Percentiles rank a stretch among this genome's conserved stretches.
These are phyloP conservation scores for Erysimum cheiranthoides DNA, from an alignment of 345 rosid genomes.

Conservation along the genomic window DNA sequence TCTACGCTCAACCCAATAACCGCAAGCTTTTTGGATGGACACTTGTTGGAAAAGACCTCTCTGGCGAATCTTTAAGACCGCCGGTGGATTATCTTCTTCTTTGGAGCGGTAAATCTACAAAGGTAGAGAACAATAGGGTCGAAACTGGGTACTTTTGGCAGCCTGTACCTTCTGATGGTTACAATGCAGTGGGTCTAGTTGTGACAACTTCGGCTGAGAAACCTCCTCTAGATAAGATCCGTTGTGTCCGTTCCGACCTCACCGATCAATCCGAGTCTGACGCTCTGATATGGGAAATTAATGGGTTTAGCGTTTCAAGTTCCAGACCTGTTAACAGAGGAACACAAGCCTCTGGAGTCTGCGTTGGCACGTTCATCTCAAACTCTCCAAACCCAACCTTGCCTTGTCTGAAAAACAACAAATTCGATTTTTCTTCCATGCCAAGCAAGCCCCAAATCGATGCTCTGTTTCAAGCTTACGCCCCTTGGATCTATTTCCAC, in stretches of 20 bases:
- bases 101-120: slow-evolving; percentile 74
- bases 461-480: slow-evolving; percentile 59
- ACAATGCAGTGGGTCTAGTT: slow-evolving; percentile 61
- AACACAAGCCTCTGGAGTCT: slow-evolving; percentile 54
- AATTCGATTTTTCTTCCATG: slow-evolving; percentile 56
- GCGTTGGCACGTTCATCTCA: slow-evolving; percentile 66
- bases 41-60: slow-evolving; percentile 61
- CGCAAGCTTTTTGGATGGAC: slow-evolving; percentile 60
- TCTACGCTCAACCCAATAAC: slow-evolving; percentile 72
- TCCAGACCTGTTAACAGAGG: slow-evolving; percentile 58
- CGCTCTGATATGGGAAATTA: slow-evolving; percentile 64
- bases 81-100: slow-evolving; percentile 83
- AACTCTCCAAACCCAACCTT: slow-evolving; percentile 36
- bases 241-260: slow-evolving; percentile 71
- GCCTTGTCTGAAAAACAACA: slow-evolving; percentile 66
- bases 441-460: slow-evolving; percentile 63
- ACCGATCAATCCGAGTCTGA: slow-evolving; percentile 60
- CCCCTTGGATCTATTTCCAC: slow-evolving; percentile 74
- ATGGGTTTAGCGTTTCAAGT: slow-evolving; percentile 53
- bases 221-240: slow-evolving; percentile 66
- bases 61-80: slow-evolving; percentile 40
- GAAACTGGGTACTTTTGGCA: slow-evolving; percentile 69
- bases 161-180: slow-evolving; percentile 73
- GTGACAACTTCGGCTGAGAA: slow-evolving; percentile 62
- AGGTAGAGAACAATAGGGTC: slow-evolving; percentile 52